Conservation (phyloP, 331 rosid genomes). For the Quercus lobata region DNA sequence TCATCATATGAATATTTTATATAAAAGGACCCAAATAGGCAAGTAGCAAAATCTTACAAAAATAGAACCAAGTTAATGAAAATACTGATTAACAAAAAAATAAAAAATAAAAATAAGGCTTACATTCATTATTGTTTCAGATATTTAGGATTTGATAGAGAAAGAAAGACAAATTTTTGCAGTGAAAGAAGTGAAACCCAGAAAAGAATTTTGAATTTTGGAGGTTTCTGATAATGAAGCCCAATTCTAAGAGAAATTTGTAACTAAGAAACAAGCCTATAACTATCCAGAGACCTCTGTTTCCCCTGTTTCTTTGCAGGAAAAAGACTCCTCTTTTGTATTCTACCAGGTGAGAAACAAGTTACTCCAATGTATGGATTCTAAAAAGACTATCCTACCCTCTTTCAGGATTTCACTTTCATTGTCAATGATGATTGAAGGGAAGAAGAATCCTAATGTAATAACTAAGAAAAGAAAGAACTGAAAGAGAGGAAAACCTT, state of each 20-base stretch:
- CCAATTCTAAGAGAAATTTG: slow-evolving; percentile 3
- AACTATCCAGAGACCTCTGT: slow-evolving; percentile 8
- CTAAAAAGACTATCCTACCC: slow-evolving; percentile 29
- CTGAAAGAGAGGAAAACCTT: slow-evolving; percentile 7
- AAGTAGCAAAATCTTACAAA: neutral
- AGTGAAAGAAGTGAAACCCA: slow-evolving; percentile 9
- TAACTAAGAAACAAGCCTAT: neutral
- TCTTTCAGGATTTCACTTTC: slow-evolving; percentile 25
- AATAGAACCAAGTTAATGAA: neutral
- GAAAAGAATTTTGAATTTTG: slow-evolving; percentile 14
- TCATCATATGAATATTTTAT: neutral
- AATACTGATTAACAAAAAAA: neutral
- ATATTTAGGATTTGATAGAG: neutral
- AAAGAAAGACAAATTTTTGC: neutral
- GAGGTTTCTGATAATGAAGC: neutral
- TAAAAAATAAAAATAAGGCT: neutral
- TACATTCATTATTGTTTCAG: neutral
- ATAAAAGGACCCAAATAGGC: neutral
- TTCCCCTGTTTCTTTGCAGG: slow-evolving; percentile 3
- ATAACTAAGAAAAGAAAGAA: slow-evolving; percentile 9
- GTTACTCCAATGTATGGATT: neutral
- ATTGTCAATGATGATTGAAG: slow-evolving; percentile 4
- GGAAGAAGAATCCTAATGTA: slow-evolving; percentile 5
- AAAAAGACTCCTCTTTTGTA: slow-evolving; percentile 9
- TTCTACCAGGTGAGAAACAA: slow-evolving; percentile 4